These are phyloP conservation scores for Dryas drummondii DNA, from an alignment of 306 rosid genomes.

Conservation along the genomic window DNA sequence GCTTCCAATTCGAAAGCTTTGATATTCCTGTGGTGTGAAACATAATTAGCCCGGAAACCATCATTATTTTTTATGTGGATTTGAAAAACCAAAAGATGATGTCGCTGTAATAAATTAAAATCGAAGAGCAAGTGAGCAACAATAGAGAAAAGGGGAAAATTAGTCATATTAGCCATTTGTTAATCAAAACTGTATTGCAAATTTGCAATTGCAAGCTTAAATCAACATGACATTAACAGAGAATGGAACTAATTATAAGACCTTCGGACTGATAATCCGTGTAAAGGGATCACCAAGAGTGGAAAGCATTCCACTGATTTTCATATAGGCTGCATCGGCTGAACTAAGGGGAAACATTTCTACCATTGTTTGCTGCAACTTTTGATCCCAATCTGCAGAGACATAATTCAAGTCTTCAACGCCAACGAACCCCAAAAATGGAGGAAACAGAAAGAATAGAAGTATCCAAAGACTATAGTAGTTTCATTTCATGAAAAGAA, in stretches of 20 bases:
- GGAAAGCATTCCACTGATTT: constrained; percentile 94
- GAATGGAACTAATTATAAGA: constrained; percentile 20
- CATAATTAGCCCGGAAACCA: constrained; percentile 16
- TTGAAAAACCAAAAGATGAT: constrained; percentile 6
- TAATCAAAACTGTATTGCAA: background rate
- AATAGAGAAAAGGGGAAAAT: constrained; percentile 13
- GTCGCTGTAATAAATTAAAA: background rate
- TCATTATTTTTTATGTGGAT: background rate
- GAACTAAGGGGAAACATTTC: constrained; percentile 94
- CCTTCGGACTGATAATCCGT: constrained; percentile 92
- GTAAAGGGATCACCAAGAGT: constrained; percentile 99
- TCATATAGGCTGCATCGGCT: constrained; percentile 84
- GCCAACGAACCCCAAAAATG: background rate
- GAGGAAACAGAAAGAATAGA: background rate
- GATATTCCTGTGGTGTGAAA: constrained; percentile 66
- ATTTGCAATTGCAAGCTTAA: background rate
- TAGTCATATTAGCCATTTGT: background rate
- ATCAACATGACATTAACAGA: constrained; percentile 10
- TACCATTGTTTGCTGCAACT: constrained; percentile 96
- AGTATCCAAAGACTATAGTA: background rate
- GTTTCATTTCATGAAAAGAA: constrained; percentile 7
- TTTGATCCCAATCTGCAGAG: constrained; percentile 82
- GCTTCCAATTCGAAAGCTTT: constrained; percentile 86
- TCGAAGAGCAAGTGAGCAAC: constrained; percentile 3
- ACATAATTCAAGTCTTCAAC: background rate